Conservation (phyloP, 352 stramenopile genomes). For the Phytophthora crassamura region DNA sequence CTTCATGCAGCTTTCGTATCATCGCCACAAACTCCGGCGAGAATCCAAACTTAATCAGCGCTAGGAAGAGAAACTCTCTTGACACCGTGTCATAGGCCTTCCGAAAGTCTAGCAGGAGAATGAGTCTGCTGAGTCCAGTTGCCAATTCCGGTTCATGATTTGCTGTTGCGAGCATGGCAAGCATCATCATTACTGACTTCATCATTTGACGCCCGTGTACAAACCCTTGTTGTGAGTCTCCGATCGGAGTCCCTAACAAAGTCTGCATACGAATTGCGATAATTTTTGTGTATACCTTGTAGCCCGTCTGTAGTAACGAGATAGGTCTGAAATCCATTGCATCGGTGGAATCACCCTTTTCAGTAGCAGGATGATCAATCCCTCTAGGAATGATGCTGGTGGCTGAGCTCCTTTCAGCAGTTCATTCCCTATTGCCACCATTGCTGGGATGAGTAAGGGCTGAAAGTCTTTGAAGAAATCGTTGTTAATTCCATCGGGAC, state of each 20-base stretch:
- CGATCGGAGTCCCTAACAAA: neutral
- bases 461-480: conserved; percentile 1
- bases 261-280: neutral
- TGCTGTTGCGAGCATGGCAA: neutral
- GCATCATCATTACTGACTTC: conserved; percentile 2
- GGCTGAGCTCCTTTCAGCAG: neutral
- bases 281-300: neutral
- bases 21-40: too few relatives aligned
- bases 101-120: neutral
- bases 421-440: conserved; percentile 1
- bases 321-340: conserved; percentile 13
- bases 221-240: conserved; percentile 6
- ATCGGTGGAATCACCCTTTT: neutral
- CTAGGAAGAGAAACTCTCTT: too few relatives aligned
- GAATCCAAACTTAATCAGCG: too few relatives aligned
- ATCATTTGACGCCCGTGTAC: neutral
- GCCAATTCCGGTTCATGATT: neutral
- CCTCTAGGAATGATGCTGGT: conserved; percentile 3
- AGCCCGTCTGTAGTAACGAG: too few relatives aligned
- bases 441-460: neutral
- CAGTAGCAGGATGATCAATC: neutral
- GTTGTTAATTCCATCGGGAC: neutral
- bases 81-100: too few relatives aligned
- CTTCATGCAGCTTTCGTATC: too few relatives aligned
- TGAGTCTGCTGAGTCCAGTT: neutral